Evolutionary conservation across 2,329 filamentous ascomycete species (phyloP), one percentile per base, ranked within the genome.

Genomic region (Aspergillus sclerotialis): DNA sequence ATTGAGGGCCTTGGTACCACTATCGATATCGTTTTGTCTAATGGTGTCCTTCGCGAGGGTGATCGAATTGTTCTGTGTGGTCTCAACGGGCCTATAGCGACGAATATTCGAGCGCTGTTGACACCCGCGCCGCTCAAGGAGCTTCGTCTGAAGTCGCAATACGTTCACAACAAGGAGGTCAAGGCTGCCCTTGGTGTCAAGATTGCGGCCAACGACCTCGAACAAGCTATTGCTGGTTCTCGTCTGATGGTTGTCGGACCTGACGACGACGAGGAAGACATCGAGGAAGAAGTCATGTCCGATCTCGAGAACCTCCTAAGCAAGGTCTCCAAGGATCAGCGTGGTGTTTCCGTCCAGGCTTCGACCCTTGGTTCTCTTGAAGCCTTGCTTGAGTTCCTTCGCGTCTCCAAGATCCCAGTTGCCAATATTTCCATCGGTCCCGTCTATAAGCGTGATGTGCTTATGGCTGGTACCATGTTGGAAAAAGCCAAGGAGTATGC

Each of bases 1-100:
- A 95, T 98, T 43, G 92, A 98, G 64, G 93, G 92, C 66, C 88
- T 98, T 45, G 92, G 92, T 59, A 98, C 94, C 64, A 98, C 92
- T 29, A 96, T 98, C 52, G 92, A 98, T 60, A 90, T 98, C 44
- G 83, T 98, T 49, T 68, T 98, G 35, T 94, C 87, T 38, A 98
- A 98, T 67, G 92, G 92, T 78, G 82, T 95, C 39, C 73, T 98
- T 30, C 79, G 81, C 43, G 92, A 98, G 68, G 92, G 92, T 44
- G 92, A 98, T 63, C 82, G 88, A 24, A 87, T 98, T 53, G 86
- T 96, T 4, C 68, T 98, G 28, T 98, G 92, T 57, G 92, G 92
- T 72, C 84, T 90, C n/a, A 92, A 96, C 58, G 92, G 93, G 17
- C 82, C 88, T 33, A 98, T 98, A 58, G 78, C 82, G 40, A 98